Base-by-base conservation (phyloP, 1,139 yeast genomes). In the Debaryomycetaceae sp. region DNA sequence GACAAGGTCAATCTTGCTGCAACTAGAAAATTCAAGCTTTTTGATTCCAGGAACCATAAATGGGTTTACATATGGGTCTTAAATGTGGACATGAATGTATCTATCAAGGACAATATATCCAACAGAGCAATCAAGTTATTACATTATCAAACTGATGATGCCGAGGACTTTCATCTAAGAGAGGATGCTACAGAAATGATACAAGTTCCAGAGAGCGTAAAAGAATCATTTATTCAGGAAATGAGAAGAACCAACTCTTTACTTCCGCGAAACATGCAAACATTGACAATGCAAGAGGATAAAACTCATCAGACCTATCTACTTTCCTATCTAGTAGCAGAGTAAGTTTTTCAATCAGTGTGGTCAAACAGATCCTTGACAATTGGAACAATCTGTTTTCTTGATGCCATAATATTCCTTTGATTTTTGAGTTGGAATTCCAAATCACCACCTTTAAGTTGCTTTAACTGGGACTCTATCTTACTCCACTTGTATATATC, bases 381-480 rank as follows among this genome's bases (percentile, higher is more conserved):
- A 13, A 64, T 64, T 3, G 96, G 96, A 6, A 87, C 95, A n/a
- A 90, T 88, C 60, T 87, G 95, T 58, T 90, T 90, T 54, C 97
- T 75, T 31, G 93, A 85, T 1, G 91, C 90, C 4, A 65, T 63
- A 9, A 75, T 59, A 49, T 84, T 81, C 6, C 54, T 52, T 59
- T 88, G 96, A 48, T 76, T 66, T 55, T 64, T 80, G 8, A 75
- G 53, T 37, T 53, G 55, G 42, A 74, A 56, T 24, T 55, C 45
- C 38, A 52, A 49, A 22, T 52, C 43, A 11, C 54, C 37, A 1
- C 46, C 49, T 13, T 55, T 45, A 38, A 57, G 23, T 11, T 39
- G 34, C 6, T 29, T 37, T 13, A 55, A 34, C 6, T 38, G 44
- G 14, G 31, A 39, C 6, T 44, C 46, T 7, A 58, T 45, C 17